phyloP scores from a whole-genome alignment of 2,329 filamentous ascomycete genomes.

The Ascochyta lentis region DNA sequence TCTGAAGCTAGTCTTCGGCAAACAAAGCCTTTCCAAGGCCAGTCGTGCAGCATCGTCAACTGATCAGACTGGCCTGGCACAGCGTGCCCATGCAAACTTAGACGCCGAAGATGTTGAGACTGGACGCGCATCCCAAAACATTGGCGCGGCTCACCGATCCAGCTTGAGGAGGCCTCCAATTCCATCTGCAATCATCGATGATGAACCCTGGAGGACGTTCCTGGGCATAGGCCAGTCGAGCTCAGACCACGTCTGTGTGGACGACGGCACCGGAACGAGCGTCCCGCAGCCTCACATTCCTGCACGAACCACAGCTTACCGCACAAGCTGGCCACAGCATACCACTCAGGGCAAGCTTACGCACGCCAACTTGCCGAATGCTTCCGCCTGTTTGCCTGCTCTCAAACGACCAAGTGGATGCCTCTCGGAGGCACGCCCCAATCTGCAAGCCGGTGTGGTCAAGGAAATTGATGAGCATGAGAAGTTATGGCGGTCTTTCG shows the following conservation, averaged over 20 bases:
- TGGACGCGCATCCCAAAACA: conserved; percentile 1
- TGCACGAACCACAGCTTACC: conserved; percentile 16
- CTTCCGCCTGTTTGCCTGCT: conserved; percentile 38
- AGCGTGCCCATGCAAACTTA: conserved; percentile 13
- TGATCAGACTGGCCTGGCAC: conserved; percentile 21
- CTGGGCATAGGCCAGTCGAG: conserved; percentile 27
- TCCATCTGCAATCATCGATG: conserved; percentile 31
- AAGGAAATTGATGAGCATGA: conserved; percentile 28
- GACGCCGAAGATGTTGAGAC: neutral
- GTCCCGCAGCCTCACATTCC: conserved; percentile 24
- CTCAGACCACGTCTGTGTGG: conserved; percentile 28
- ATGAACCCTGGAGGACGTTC: conserved; percentile 36
- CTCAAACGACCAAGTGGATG: conserved; percentile 16
- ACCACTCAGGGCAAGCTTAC: conserved; percentile 32
- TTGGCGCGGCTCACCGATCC: neutral
- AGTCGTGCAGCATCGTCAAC: conserved; percentile 11
- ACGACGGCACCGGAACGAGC: conserved; percentile 20
- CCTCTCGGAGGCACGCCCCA: conserved; percentile 4
- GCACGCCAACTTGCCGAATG: conserved; percentile 21
- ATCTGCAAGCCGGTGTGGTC: neutral
- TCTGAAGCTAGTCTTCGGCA: conserved; percentile 29
- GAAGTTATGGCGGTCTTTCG: conserved; percentile 43
- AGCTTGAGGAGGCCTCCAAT: neutral
- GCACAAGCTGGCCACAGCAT: conserved; percentile 34
- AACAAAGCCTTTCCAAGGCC: conserved; percentile 12